Percentiles rank a stretch among this genome's conserved stretches.
phyloP scores from a whole-genome alignment of 257 asterid species.

The Orobanche coerulescens region DNA sequence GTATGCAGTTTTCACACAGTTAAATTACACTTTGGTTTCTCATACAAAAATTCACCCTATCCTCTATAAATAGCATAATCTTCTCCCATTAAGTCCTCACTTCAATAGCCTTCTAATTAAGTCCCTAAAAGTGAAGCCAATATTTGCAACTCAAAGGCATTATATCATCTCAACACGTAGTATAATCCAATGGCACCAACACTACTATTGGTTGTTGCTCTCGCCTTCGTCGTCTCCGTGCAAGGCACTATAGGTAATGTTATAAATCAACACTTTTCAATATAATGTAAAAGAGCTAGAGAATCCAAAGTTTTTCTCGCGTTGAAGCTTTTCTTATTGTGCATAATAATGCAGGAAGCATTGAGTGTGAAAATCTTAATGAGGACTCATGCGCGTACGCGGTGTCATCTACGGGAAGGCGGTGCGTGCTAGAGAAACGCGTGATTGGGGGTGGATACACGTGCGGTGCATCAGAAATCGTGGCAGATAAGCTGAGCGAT shows the following conservation, averaged over 20 bases:
- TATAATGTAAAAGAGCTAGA: too few relatives aligned
- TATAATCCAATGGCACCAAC: constrained; percentile 35
- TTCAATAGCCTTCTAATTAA: background rate
- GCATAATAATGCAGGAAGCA: constrained; percentile 26
- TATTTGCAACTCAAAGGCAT: background rate
- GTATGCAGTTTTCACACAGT: constrained; percentile 8
- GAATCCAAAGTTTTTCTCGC: too few relatives aligned
- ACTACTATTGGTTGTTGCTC: constrained; percentile 23
- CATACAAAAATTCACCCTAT: background rate
- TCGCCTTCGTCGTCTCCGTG: constrained; percentile 18
- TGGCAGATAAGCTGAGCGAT: constrained; percentile 40
- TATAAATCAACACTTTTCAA: background rate
- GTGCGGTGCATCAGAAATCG: constrained; percentile 56
- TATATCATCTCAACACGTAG: background rate
- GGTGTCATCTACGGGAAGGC: constrained; percentile 45
- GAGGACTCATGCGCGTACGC: constrained; percentile 56
- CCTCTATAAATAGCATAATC: constrained; percentile 20
- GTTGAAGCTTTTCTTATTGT: background rate
- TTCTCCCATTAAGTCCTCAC: background rate
- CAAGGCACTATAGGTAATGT: constrained; percentile 32
- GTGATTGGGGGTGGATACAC: constrained; percentile 36
- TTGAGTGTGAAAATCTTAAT: constrained; percentile 41
- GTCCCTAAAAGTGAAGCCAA: background rate
- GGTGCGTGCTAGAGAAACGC: constrained; percentile 75
- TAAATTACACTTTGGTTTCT: background rate